Base-by-base conservation (phyloP, 768 basidiomycete species). In the Boletus rubroflammeus region DNA sequence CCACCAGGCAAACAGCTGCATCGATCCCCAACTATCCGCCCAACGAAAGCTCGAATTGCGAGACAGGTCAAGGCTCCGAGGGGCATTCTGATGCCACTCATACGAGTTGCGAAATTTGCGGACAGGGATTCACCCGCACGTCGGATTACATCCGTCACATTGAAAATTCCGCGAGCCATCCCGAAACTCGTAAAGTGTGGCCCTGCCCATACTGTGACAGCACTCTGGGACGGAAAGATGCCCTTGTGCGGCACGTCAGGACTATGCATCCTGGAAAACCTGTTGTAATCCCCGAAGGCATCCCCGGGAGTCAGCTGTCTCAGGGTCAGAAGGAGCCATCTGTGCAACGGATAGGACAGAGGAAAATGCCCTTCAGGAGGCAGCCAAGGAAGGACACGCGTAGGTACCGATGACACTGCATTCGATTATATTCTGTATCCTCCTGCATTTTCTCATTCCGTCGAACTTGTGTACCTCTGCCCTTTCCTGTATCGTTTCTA, bases 181-280 rank as follows among this genome's bases (percentile, higher is more conserved):
- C 65, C 0, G 66, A 60, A 15, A 66, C 66, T 0, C 60, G 66
- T 3, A 65, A 55, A 34, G n/a, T 66, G 34, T 66, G 66, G 66
- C 63, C 58, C 1, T 68, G 67, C 11, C 53, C 54, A 6, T 40
- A 58, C 29, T 68, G 67, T 23, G 34, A 64, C 1, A 61, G 48
- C 5, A 13, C 29, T 0, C 28, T 68, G n/a, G 64, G 67, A n/a
- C 64, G 67, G 6, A 59, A 53, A 32, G 67, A 68, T 31, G 69
- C 67, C 4, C 64, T 71, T 0, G 28, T 19, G 26, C 55, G 67
- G 1, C 67, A 68, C 32, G 54, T 69, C 14, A 61, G 48, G 14
- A 58, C 63, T 2, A 29, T 58, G 5, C 67, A 67, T n/a, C 38
- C 32, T 1, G 60, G 40, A 13, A 13, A 32, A 19, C 32, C 19